Evolutionary conservation across 2,329 filamentous ascomycete genomes (phyloP).

Genomic region (Fusarium sp.): DNA sequence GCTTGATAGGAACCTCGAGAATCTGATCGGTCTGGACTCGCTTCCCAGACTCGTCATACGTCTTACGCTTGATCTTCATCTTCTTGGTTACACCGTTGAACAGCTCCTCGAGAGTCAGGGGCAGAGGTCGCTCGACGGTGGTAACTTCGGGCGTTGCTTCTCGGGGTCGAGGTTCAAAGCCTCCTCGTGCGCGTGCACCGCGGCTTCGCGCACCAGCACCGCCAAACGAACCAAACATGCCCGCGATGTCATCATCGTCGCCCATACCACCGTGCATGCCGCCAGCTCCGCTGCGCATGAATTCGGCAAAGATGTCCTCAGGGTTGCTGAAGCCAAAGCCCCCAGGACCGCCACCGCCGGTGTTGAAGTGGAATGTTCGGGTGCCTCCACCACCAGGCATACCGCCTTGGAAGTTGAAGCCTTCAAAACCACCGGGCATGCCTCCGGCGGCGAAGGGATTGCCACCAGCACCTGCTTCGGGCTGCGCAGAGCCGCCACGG

Average conservation of each 20-base stretch:
- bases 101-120: constrained; percentile 86
- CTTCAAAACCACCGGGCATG: constrained; percentile 62
- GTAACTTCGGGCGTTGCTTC: constrained; percentile 80
- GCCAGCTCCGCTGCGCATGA: constrained; percentile 67
- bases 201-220: constrained; percentile 52
- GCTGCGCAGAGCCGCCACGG: constrained; percentile 76
- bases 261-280: constrained; percentile 54
- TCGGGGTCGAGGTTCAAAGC: constrained; percentile 46
- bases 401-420: constrained; percentile 62
- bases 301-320: constrained; percentile 85
- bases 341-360: constrained; percentile 58
- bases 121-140: constrained; percentile 85
- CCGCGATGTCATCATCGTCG: constrained; percentile 59
- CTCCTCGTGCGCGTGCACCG: constrained; percentile 54
- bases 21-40: constrained; percentile 88
- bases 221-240: constrained; percentile 64
- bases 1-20: constrained; percentile 93
- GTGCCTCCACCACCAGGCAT: constrained; percentile 55
- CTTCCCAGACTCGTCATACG: constrained; percentile 86
- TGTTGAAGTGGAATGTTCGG: constrained; percentile 72
- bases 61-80: constrained; percentile 98
- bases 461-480: constrained; percentile 65
- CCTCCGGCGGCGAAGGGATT: constrained; percentile 67
- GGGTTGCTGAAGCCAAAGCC: constrained; percentile 87
- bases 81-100: constrained; percentile 91